Conservation (phyloP, 169 alveolate genomes). For the Ophryocystis elektroscirrha region DNA sequence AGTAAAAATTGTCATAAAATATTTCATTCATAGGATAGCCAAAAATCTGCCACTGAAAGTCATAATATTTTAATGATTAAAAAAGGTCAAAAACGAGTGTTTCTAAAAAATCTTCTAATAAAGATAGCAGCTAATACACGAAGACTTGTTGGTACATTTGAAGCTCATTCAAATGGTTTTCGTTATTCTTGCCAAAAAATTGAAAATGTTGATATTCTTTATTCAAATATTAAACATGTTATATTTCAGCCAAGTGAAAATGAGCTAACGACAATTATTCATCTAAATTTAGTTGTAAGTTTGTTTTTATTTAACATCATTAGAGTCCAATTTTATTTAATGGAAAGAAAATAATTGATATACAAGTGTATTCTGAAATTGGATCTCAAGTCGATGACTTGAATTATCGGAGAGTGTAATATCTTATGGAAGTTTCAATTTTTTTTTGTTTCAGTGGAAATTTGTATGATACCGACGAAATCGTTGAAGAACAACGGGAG, state of each 20-base stretch:
- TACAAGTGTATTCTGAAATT: constrained; percentile 81
- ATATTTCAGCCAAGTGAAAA: constrained; percentile 86
- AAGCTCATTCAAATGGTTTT: constrained; percentile 84
- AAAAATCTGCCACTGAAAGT: too few species aligned
- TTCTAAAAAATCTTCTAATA: too few species aligned
- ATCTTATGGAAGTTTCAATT: neutral
- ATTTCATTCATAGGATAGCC: too few species aligned
- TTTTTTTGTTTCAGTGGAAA: constrained; percentile 18
- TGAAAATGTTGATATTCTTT: constrained; percentile 64
- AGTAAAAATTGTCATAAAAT: too few species aligned
- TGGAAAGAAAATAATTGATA: constrained; percentile 69
- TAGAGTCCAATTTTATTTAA: constrained; percentile 77
- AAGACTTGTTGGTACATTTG: constrained; percentile 57
- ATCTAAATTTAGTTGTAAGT: constrained; percentile 39
- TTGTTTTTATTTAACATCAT: constrained; percentile 38
- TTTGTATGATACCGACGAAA: constrained; percentile 78
- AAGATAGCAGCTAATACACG: too few species aligned
- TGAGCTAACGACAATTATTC: constrained; percentile 74
- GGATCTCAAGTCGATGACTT: constrained; percentile 85
- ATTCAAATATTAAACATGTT: constrained; percentile 73
- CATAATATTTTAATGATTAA: too few species aligned
- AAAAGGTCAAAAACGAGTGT: too few species aligned
- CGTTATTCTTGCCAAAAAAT: constrained; percentile 25
- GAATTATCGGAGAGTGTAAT: constrained; percentile 58
- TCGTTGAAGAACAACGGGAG: constrained; percentile 80